Evolutionary conservation across 306 rosid species (phyloP), one percentile per base, ranked within the genome.

Genomic region (Lathyrus sativus): DNA sequence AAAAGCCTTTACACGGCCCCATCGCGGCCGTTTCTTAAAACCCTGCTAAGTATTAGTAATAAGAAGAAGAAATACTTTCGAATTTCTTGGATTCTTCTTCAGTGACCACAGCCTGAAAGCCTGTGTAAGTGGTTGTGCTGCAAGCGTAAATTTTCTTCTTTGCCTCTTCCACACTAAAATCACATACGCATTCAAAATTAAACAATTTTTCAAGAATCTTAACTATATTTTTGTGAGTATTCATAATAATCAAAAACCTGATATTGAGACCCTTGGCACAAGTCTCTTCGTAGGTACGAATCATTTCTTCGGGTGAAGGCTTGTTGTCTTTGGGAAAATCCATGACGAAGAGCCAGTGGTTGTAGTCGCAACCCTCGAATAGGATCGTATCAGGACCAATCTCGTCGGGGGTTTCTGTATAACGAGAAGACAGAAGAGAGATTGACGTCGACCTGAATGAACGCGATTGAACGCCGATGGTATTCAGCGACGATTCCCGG

Each of bases 311-410:
- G 0, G 95, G 73, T 5, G 84, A 18, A 35, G 84, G 91, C 38
- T 70, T 78, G 26, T 76, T 67, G 29, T 85, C 89, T 68, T 58
- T 74, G 26, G 84, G 86, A 67, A 81, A 86, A 46, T 85, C 84
- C 88, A 86, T 86, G 63, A 84, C 86, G 61, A 91, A 74, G 26
- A 88, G 89, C 96, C 96, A 91, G 79, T 91, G 96, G 50, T 88
- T 85, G 81, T 88, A 88, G 45, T 91, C 97, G 80, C 92, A 88
- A 5, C 97, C 97, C 72, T 91, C 97, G 60, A 88, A 91, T n/a
- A 88, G 86, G 8, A 88, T 77, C 3, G 89, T 81, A 33, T 86
- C 80, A 15, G 89, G 89, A 46, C 85, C 92, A 11, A 88, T 86
- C 74, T 83, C 88, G 1, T 78, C 82, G 22, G 74, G 56, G 35